Evolutionary conservation across 371 early-diverging fungal genomes (phyloP).

Genomic region (Rhizomucor pusillus): DNA sequence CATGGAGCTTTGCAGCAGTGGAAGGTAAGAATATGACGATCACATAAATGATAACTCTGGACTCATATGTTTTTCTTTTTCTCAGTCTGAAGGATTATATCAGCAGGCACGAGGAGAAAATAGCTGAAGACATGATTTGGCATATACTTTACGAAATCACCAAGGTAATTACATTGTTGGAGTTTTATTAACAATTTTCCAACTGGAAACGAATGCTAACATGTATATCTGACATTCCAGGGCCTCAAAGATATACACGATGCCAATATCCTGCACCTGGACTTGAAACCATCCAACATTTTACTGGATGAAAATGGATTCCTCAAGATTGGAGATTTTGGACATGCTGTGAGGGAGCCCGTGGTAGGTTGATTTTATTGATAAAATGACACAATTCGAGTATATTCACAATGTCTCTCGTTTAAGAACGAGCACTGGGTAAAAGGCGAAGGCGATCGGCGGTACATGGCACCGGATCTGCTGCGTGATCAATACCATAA

Average conservation of each 20-base stretch:
- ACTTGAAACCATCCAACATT: conserved; percentile 89
- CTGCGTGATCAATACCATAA: conserved; percentile 72
- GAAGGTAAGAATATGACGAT: conserved; percentile 53
- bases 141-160: conserved; percentile 74
- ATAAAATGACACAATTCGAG: neutral
- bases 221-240: conserved; percentile 23
- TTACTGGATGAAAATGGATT: conserved; percentile 61
- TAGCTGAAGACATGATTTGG: conserved; percentile 75
- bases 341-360: conserved; percentile 67
- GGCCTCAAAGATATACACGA: conserved; percentile 77
- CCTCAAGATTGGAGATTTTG: conserved; percentile 90
- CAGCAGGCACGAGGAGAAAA: conserved; percentile 19
- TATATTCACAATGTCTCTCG: neutral
- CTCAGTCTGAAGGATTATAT: conserved; percentile 19
- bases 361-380: conserved; percentile 33
- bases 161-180: conserved; percentile 30
- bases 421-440: conserved; percentile 23
- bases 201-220: neutral
- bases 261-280: conserved; percentile 74
- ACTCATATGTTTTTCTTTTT: neutral
- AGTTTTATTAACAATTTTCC: neutral
- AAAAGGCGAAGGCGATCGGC: conserved; percentile 91
- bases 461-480: conserved; percentile 95
- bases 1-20: conserved; percentile 80
- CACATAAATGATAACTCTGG: conserved; percentile 7